Conservation (phyloP, 2,329 filamentous ascomycete species). For the Achaetomium macrosporum region DNA sequence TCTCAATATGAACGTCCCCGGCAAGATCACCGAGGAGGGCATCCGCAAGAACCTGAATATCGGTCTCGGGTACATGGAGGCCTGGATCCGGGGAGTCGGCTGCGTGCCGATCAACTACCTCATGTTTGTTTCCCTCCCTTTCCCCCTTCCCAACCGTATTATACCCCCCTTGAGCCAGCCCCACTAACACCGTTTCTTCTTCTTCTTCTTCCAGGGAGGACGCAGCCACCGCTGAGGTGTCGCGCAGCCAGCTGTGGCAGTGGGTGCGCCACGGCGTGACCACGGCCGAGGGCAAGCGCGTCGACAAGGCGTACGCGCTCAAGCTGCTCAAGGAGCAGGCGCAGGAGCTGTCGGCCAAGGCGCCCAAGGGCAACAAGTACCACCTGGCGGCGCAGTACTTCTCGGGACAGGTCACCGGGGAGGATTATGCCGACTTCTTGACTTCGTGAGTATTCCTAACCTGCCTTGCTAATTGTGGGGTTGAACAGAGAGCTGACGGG, state of each 20-base stretch:
- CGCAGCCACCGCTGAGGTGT: constrained; percentile 93
- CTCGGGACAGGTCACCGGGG: constrained; percentile 84
- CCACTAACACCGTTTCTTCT: not conserved
- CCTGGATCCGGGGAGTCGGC: constrained; percentile 89
- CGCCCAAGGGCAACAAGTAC: constrained; percentile 84
- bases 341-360: constrained; percentile 66
- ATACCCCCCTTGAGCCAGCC: not conserved
- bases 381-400: constrained; percentile 90
- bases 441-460: constrained; percentile 56
- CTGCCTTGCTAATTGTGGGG: not conserved
- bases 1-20: constrained; percentile 96
- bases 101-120: constrained; percentile 97
- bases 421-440: constrained; percentile 96
- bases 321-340: constrained; percentile 82
- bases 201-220: constrained; percentile 71
- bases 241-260: constrained; percentile 91
- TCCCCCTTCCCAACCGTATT: not conserved
- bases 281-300: constrained; percentile 81
- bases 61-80: constrained; percentile 96
- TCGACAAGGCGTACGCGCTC: constrained; percentile 88
- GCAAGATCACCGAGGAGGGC: constrained; percentile 83
- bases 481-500: constrained; percentile 1
- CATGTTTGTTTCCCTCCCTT: constrained; percentile 52
- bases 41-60: constrained; percentile 98
- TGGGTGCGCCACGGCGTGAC: constrained; percentile 72